These are phyloP conservation scores for Smallanthus sonchifolius DNA, from an alignment of 129 eudicot species.

Conservation along the genomic window DNA sequence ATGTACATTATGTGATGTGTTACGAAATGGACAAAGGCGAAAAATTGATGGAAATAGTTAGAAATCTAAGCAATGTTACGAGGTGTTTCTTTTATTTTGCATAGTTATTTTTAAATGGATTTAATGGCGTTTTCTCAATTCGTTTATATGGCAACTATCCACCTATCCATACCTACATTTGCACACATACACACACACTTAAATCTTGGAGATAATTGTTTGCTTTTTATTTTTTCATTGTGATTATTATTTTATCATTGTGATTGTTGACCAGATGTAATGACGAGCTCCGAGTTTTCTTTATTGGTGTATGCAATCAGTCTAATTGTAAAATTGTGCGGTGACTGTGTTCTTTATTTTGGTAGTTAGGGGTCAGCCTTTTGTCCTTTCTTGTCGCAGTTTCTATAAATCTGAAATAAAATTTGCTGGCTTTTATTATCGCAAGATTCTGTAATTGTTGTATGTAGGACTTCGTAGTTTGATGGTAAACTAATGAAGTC, in stretches of 20 bases:
- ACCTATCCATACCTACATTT: not conserved
- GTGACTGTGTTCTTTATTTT: not conserved
- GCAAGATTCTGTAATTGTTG: not conserved
- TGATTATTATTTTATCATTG: not conserved
- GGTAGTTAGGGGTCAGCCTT: not conserved
- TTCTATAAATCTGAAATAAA: not conserved
- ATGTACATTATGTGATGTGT: not conserved
- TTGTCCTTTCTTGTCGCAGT: not conserved
- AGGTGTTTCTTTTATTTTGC: not conserved
- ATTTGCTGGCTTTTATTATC: slow-evolving; percentile 11
- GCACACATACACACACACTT: not conserved
- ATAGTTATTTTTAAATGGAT: not conserved
- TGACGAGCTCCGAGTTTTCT: not conserved
- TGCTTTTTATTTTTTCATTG: not conserved
- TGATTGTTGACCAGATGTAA: not conserved
- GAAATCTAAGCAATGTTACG: not conserved
- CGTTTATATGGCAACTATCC: not conserved
- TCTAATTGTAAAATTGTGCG: not conserved
- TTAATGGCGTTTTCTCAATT: not conserved
- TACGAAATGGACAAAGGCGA: not conserved
- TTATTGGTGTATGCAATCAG: not conserved
- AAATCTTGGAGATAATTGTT: not conserved
- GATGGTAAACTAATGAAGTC: too few relatives aligned
- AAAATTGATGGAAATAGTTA: not conserved
- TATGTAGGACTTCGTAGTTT: not conserved